Percentiles rank a stretch among this genome's conserved stretches.
Conservation (phyloP, 106 monocot species). For the Xerophyta viscosa region DNA sequence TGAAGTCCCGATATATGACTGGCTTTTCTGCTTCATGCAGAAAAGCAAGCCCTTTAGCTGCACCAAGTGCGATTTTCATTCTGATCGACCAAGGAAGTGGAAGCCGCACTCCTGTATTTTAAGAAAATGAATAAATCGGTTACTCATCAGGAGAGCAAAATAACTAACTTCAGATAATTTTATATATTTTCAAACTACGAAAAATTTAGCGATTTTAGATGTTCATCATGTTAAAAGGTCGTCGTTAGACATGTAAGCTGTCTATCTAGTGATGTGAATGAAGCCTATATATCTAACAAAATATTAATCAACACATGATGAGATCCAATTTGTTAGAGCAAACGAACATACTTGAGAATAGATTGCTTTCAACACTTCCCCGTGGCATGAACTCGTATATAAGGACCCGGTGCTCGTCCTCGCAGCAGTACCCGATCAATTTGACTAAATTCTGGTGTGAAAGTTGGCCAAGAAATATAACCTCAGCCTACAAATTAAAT, state of each 20-base stretch:
- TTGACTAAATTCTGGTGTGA: slow-evolving; percentile 59
- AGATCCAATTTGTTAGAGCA: too few species aligned
- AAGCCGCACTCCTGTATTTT: slow-evolving; percentile 29
- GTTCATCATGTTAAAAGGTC: too few species aligned
- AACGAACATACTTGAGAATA: slow-evolving; percentile 25
- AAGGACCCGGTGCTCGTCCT: slow-evolving; percentile 43
- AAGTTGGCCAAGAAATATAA: slow-evolving; percentile 59
- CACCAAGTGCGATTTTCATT: slow-evolving; percentile 60
- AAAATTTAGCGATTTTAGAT: too few species aligned
- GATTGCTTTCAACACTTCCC: slow-evolving; percentile 48
- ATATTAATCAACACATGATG: neutral
- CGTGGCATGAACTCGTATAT: slow-evolving; percentile 55
- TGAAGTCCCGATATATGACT: slow-evolving; percentile 69
- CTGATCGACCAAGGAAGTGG: slow-evolving; percentile 49
- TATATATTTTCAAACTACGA: too few species aligned
- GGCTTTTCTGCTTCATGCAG: slow-evolving; percentile 63
- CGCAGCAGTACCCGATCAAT: slow-evolving; percentile 46
- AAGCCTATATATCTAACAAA: too few species aligned
- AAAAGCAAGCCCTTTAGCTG: slow-evolving; percentile 66
- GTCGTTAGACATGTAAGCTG: too few species aligned
- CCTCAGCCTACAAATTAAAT: slow-evolving; percentile 41
- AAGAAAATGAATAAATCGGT: neutral
- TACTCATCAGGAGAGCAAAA: too few species aligned
- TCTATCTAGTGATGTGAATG: too few species aligned
- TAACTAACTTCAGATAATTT: too few species aligned